Evolutionary conservation across 2,329 filamentous ascomycete genomes (phyloP).

Genomic region (Emmonsiellopsis sp.): DNA sequence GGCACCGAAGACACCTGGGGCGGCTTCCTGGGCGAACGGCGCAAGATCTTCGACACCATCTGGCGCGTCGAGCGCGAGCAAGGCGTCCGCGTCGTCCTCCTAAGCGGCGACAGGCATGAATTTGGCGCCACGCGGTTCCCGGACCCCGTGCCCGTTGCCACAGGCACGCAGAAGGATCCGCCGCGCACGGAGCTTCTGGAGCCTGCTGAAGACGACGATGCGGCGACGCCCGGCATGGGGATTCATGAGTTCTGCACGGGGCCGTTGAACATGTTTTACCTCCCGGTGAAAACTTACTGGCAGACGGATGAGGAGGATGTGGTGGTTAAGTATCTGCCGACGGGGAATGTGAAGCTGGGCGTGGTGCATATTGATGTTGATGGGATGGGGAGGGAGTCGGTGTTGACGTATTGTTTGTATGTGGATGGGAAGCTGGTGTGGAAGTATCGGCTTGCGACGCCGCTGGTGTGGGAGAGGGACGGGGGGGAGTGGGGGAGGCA

Average conservation of each 20-base stretch:
- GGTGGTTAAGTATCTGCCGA: constrained; percentile 69
- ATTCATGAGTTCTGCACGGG: constrained; percentile 86
- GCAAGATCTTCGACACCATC: constrained; percentile 74
- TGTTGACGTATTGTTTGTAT: constrained; percentile 71
- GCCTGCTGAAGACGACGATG: too few relatives aligned
- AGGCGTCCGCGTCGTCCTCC: constrained; percentile 67
- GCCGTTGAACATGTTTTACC: constrained; percentile 87
- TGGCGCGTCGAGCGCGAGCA: constrained; percentile 68
- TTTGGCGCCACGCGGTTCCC: constrained; percentile 79
- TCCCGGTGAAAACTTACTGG: constrained; percentile 72
- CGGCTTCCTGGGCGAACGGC: constrained; percentile 75
- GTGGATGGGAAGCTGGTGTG: constrained; percentile 72
- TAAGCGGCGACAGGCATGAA: constrained; percentile 93
- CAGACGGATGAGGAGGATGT: constrained; percentile 77
- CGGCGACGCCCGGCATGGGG: constrained; percentile 22
- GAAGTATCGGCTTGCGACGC: constrained; percentile 42
- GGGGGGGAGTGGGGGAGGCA: not conserved
- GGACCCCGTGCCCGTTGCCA: constrained; percentile 23
- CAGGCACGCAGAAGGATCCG: not conserved
- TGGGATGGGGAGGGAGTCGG: constrained; percentile 43
- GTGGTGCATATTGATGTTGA: constrained; percentile 67
- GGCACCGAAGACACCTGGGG: constrained; percentile 89
- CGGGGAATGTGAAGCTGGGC: constrained; percentile 83
- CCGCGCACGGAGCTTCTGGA: too few relatives aligned
- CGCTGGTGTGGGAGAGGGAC: constrained; percentile 13